Conservation (phyloP, 2,329 filamentous ascomycete species). For the Alternaria incomplexa region DNA sequence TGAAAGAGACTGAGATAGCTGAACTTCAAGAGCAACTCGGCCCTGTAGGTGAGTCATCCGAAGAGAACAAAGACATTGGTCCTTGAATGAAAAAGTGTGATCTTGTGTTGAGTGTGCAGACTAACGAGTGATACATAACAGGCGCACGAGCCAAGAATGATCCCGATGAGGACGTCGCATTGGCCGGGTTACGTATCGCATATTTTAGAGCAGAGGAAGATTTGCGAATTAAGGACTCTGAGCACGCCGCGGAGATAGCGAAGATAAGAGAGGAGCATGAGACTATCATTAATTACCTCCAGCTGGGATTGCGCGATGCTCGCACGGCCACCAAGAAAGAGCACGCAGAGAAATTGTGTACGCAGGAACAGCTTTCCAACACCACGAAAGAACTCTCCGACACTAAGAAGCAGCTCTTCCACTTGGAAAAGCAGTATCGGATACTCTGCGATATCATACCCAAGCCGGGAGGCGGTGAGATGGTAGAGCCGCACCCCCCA, state of each 20-base stretch:
- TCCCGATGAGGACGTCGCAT: not conserved
- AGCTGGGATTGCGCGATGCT: too few relatives aligned
- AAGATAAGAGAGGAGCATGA: not conserved
- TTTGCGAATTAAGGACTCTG: fast-evolving
- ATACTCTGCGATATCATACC: too few relatives aligned
- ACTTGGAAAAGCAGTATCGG: too few relatives aligned
- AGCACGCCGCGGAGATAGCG: not conserved
- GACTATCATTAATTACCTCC: too few relatives aligned
- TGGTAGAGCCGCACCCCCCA: fast-evolving
- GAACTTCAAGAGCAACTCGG: not conserved
- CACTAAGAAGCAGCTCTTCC: too few relatives aligned
- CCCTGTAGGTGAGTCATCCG: not conserved
- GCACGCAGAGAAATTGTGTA: too few relatives aligned
- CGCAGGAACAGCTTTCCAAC: too few relatives aligned
- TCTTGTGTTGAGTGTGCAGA: too few relatives aligned
- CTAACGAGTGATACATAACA: too few relatives aligned
- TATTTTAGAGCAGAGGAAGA: not conserved
- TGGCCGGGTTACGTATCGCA: not conserved
- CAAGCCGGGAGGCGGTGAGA: too few relatives aligned
- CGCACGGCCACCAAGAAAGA: too few relatives aligned
- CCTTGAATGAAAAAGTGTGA: not conserved
- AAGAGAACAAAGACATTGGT: not conserved
- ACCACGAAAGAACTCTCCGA: too few relatives aligned
- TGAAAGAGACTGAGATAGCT: not conserved
- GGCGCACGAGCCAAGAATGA: not conserved